Evolutionary conservation across 2,329 filamentous ascomycete species (phyloP).

Genomic region (Aspergillus aculeatinus): DNA sequence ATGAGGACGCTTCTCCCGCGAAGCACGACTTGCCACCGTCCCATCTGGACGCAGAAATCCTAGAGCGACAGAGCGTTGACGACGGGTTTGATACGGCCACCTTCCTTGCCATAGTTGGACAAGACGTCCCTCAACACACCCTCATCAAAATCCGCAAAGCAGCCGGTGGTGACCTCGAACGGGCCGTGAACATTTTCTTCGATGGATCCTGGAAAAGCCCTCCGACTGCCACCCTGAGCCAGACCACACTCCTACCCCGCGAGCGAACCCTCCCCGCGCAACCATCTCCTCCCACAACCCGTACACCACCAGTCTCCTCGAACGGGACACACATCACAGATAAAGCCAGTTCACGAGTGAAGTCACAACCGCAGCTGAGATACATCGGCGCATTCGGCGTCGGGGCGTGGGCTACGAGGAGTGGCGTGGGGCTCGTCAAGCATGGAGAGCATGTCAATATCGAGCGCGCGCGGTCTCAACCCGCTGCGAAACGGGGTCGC

Average conservation of each 20-base stretch:
- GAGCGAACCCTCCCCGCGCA: slow-evolving; percentile 12
- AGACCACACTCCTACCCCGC: slow-evolving; percentile 12
- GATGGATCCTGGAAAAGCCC: slow-evolving; percentile 61
- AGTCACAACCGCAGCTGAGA: slow-evolving; percentile 53
- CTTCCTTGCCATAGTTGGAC: slow-evolving; percentile 60
- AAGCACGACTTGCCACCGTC: not conserved
- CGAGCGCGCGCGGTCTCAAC: slow-evolving; percentile 76
- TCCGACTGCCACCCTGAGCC: slow-evolving; percentile 10
- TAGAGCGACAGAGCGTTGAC: not conserved
- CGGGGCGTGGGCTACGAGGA: slow-evolving; percentile 87
- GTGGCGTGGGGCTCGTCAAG: slow-evolving; percentile 70
- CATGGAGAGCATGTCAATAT: slow-evolving; percentile 84
- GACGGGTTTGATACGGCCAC: slow-evolving; percentile 55
- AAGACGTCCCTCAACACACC: slow-evolving; percentile 46
- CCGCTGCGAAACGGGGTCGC: slow-evolving; percentile 51
- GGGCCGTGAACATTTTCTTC: slow-evolving; percentile 64
- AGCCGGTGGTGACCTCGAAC: slow-evolving; percentile 56
- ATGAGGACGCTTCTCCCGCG: not conserved
- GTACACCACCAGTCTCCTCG: not conserved
- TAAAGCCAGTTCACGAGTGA: slow-evolving; percentile 15
- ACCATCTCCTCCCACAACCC: not conserved
- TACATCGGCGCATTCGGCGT: slow-evolving; percentile 93
- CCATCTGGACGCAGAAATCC: not conserved
- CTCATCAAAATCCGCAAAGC: slow-evolving; percentile 50
- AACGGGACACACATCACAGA: slow-evolving; percentile 4